Percentiles rank a stretch among this genome's conserved stretches.
Conservation (phyloP, 129 eudicot species). For the Artemisia tridentata region DNA sequence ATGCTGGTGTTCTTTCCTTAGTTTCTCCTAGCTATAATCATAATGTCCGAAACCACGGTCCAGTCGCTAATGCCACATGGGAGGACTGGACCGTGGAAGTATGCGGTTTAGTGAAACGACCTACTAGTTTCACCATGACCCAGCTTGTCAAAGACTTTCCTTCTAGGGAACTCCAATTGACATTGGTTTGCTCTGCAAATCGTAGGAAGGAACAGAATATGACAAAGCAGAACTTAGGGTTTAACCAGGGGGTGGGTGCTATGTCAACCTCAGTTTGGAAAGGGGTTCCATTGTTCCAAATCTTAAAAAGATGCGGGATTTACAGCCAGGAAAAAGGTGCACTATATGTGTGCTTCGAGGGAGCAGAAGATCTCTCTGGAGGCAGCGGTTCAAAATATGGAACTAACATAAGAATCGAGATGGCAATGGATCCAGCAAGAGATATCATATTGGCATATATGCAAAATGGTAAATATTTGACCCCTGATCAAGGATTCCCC, state of each 20-base stretch:
- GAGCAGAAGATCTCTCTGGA: conserved; percentile 88
- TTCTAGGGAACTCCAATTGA: conserved; percentile 56
- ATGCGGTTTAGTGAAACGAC: conserved; percentile 62
- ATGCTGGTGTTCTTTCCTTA: conserved; percentile 31
- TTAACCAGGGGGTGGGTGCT: conserved; percentile 91
- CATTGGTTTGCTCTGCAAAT: conserved; percentile 88
- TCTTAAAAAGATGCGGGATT: conserved; percentile 67
- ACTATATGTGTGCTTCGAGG: conserved; percentile 83
- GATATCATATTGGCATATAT: conserved; percentile 84
- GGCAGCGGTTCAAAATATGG: conserved; percentile 94
- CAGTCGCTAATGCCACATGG: conserved; percentile 64
- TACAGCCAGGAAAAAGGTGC: conserved; percentile 54
- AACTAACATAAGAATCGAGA: conserved; percentile 61
- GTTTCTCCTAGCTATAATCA: conserved; percentile 47
- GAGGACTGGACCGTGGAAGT: conserved; percentile 85
- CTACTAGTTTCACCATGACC: conserved; percentile 63
- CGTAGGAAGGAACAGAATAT: conserved; percentile 86
- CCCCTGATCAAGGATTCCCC: conserved; percentile 92
- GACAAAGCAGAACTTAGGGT: conserved; percentile 70
- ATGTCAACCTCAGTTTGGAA: conserved; percentile 85
- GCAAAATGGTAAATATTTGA: conserved; percentile 75
- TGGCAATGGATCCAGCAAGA: conserved; percentile 81
- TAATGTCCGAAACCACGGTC: conserved; percentile 92
- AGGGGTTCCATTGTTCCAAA: conserved; percentile 64
- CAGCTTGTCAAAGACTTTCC: conserved; percentile 60